phyloP scores from a whole-genome alignment of 1,284 basidiomycete species.

The Exobasidium rhododendri region DNA sequence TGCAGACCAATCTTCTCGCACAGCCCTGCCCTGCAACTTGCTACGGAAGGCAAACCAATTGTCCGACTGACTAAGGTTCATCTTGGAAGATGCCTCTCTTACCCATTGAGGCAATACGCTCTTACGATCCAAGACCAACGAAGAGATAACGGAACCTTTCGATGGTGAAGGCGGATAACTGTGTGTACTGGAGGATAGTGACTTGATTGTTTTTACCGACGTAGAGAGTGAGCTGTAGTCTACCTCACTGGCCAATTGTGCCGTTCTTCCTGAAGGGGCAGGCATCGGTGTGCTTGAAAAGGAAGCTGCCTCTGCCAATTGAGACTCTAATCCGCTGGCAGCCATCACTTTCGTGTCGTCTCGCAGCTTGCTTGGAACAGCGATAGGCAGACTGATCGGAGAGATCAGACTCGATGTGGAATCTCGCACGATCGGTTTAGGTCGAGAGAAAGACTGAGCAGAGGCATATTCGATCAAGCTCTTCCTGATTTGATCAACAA shows the following conservation, averaged over 20 bases:
- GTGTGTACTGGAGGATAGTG: neutral
- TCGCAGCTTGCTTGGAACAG: neutral
- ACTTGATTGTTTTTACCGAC: neutral
- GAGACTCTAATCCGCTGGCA: neutral
- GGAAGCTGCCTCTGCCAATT: slow-evolving; percentile 5
- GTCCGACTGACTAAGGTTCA: neutral
- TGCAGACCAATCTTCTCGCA: slow-evolving; percentile 5
- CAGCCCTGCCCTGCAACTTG: neutral
- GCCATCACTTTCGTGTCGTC: neutral
- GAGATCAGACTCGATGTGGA: slow-evolving; percentile 2
- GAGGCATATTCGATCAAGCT: neutral
- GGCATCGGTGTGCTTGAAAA: neutral
- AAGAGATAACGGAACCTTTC: neutral
- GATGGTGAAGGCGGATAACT: slow-evolving; percentile 1
- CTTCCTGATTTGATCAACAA: slow-evolving; percentile 8
- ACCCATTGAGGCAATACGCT: neutral
- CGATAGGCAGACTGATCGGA: neutral
- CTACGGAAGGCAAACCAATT: neutral
- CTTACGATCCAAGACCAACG: neutral
- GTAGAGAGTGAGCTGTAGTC: neutral
- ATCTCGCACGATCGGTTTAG: slow-evolving; percentile 2
- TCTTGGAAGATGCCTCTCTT: neutral
- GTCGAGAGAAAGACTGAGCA: neutral
- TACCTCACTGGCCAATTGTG: neutral
- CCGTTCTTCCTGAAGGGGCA: neutral